These are phyloP conservation scores for Rhododendron simsii DNA, from an alignment of 148 eudicot species.

Conservation along the genomic window DNA sequence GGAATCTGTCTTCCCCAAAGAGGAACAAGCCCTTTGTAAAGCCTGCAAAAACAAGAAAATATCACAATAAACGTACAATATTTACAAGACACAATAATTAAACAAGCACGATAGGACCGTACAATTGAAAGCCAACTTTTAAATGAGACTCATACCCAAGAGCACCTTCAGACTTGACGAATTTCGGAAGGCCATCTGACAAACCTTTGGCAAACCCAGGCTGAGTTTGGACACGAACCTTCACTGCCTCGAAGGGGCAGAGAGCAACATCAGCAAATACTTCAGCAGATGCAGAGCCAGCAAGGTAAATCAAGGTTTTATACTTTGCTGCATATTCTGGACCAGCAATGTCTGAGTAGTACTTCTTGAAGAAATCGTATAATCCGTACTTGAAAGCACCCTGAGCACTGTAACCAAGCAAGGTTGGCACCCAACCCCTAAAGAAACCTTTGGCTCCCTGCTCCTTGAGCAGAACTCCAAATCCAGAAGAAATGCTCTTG, in stretches of 20 bases:
- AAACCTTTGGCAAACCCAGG: slow-evolving; percentile 39
- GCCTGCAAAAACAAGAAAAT: slow-evolving; percentile 20
- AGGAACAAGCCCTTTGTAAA: slow-evolving; percentile 37
- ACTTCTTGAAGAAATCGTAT: slow-evolving; percentile 34
- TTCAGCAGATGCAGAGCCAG: slow-evolving; percentile 37
- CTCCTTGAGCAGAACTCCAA: slow-evolving; percentile 28
- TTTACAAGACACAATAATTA: not conserved
- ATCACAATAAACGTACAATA: not conserved
- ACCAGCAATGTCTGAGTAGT: slow-evolving; percentile 35
- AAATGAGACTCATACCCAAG: slow-evolving; percentile 24
- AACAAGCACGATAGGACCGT: not conserved
- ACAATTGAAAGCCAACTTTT: not conserved
- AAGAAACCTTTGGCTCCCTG: slow-evolving; percentile 35
- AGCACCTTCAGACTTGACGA: slow-evolving; percentile 30
- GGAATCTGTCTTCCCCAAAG: slow-evolving; percentile 49
- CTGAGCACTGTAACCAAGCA: slow-evolving; percentile 33
- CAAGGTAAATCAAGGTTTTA: slow-evolving; percentile 35
- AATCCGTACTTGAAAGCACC: slow-evolving; percentile 36
- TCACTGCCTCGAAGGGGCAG: slow-evolving; percentile 37
- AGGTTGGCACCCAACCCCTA: slow-evolving; percentile 35
- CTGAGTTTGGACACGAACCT: slow-evolving; percentile 40
- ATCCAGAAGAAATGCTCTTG: slow-evolving; percentile 28
- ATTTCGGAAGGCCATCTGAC: slow-evolving; percentile 31
- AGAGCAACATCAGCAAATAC: slow-evolving; percentile 31
- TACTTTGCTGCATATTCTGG: slow-evolving; percentile 33